These are phyloP conservation scores for Pseudocercospora eumusae DNA, from an alignment of 2,329 filamentous ascomycete genomes.

Conservation along the genomic window DNA sequence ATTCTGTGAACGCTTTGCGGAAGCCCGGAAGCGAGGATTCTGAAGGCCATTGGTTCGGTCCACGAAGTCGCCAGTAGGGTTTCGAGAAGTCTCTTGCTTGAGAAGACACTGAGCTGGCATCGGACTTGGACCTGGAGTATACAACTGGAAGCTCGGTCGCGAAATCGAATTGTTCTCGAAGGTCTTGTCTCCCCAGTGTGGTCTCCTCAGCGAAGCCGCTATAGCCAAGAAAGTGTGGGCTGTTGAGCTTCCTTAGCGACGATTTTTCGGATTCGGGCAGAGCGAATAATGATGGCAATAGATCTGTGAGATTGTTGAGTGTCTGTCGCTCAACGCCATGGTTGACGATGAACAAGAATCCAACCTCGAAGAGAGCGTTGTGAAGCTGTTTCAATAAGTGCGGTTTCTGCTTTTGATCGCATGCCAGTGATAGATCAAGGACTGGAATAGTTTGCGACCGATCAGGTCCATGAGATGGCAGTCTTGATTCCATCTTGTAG, in stretches of 20 bases:
- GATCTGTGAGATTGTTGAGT: slow-evolving; percentile 44
- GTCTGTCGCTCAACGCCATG: slow-evolving; percentile 48
- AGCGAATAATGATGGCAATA: slow-evolving; percentile 50
- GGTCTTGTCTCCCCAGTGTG: slow-evolving; percentile 56
- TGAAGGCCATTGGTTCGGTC: slow-evolving; percentile 43
- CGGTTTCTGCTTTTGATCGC: slow-evolving; percentile 40
- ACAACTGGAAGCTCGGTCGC: slow-evolving; percentile 48
- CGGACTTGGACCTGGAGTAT: slow-evolving; percentile 31
- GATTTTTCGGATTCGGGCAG: slow-evolving; percentile 45
- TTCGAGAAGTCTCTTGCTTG: slow-evolving; percentile 45
- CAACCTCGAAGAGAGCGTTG: slow-evolving; percentile 53
- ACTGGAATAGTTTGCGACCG: slow-evolving; percentile 45
- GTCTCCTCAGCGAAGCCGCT: slow-evolving; percentile 58
- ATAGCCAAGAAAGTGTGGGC: slow-evolving; percentile 63
- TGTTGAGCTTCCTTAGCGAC: slow-evolving; percentile 52
- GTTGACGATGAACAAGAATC: slow-evolving; percentile 57
- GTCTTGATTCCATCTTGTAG: background rate
- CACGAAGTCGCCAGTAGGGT: slow-evolving; percentile 46
- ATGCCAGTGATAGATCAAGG: slow-evolving; percentile 52
- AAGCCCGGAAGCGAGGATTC: slow-evolving; percentile 39
- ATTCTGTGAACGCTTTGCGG: slow-evolving; percentile 42
- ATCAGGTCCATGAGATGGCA: background rate
- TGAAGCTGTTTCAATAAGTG: slow-evolving; percentile 49
- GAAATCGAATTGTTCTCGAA: slow-evolving; percentile 62
- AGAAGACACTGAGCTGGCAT: slow-evolving; percentile 33